Conservation (phyloP, 2,329 filamentous ascomycete genomes). For the Colletotrichum orchidophilum region DNA sequence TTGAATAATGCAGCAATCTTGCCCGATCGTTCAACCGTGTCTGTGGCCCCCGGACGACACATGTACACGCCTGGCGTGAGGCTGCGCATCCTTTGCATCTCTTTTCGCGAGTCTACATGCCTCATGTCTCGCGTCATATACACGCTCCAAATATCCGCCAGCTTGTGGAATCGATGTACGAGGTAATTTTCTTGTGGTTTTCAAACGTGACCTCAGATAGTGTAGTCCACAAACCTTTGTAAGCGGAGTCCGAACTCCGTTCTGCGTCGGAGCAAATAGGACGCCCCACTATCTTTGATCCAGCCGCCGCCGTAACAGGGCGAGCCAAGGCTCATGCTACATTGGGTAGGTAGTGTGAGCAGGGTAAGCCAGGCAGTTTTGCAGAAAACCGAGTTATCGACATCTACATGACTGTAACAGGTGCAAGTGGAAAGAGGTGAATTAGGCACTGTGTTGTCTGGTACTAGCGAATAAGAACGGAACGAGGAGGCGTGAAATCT, state of each 20-base stretch:
- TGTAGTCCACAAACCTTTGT: neutral
- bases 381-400: too few relatives aligned
- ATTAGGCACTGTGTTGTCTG: too few relatives aligned
- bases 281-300: too few relatives aligned
- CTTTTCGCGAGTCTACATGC: neutral
- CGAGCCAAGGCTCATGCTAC: too few relatives aligned
- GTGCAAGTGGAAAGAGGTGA: too few relatives aligned
- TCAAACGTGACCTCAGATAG: neutral
- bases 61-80: neutral
- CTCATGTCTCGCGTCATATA: neutral
- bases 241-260: neutral
- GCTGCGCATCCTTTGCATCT: neutral
- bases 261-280: too few relatives aligned
- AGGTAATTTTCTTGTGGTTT: neutral
- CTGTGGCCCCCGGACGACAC: neutral
- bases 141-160: neutral
- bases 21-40: neutral
- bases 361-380: too few relatives aligned
- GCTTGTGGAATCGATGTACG: neutral
- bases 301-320: too few relatives aligned
- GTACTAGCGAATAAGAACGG: too few relatives aligned
- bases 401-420: too few relatives aligned
- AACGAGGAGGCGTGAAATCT: too few relatives aligned
- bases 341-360: too few relatives aligned
- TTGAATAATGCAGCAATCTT: neutral